phyloP scores from a whole-genome alignment of 75 land plant species.

The Ceratopteris richardii region DNA sequence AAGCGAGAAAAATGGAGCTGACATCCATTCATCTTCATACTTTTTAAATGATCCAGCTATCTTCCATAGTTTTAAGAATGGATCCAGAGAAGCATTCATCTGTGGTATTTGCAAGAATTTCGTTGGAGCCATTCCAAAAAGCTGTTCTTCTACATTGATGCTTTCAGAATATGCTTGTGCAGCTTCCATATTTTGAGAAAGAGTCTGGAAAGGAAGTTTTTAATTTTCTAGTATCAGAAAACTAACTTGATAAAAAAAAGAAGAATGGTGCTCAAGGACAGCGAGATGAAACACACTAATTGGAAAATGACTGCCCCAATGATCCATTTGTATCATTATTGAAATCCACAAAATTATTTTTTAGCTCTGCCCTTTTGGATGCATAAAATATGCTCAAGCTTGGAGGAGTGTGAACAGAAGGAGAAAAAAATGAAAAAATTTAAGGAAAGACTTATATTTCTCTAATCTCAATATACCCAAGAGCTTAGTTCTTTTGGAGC shows the following conservation, averaged over 20 bases:
- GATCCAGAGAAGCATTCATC: slow-evolving; percentile 15
- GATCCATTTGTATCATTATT: too few species aligned
- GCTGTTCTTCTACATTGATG: slow-evolving; percentile 23
- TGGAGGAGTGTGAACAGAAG: too few species aligned
- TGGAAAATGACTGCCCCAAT: too few species aligned
- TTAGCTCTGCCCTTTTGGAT: too few species aligned
- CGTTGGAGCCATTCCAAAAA: slow-evolving; percentile 34
- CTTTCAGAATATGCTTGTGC: slow-evolving; percentile 21
- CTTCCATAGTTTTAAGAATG: slow-evolving; percentile 25
- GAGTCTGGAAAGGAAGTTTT: background rate
- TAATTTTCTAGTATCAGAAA: background rate
- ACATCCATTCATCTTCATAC: slow-evolving; percentile 32
- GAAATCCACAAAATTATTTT: too few species aligned
- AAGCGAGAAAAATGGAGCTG: slow-evolving; percentile 18
- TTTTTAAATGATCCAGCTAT: slow-evolving; percentile 20
- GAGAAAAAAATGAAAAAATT: too few species aligned
- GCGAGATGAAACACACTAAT: too few species aligned
- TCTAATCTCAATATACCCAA: too few species aligned
- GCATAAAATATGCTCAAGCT: too few species aligned
- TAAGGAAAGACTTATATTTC: too few species aligned
- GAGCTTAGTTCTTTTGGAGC: too few species aligned
- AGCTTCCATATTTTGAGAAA: slow-evolving; percentile 14
- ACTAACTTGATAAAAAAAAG: background rate
- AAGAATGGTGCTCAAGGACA: too few species aligned
- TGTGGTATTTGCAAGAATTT: slow-evolving; percentile 25